Conservation (phyloP, 805 yeast species). For the Wickerhamiella brachini region DNA sequence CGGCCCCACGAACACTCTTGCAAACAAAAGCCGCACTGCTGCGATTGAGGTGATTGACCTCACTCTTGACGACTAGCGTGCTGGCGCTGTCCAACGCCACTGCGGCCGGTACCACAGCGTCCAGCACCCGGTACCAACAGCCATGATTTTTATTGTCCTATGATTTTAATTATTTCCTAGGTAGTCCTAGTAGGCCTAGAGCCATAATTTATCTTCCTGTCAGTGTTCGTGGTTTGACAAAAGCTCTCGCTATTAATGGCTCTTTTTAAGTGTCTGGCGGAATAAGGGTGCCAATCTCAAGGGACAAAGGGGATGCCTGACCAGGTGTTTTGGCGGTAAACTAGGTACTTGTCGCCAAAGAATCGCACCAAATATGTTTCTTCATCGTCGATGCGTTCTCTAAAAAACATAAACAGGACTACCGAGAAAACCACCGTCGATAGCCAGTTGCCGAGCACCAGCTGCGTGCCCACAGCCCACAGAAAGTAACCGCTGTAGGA, state of each 20-base stretch:
- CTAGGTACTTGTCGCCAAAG: slow-evolving; percentile 53
- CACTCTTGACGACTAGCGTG: not conserved
- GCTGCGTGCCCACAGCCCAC: slow-evolving; percentile 85
- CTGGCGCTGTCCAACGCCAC: too few relatives aligned
- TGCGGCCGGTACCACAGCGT: too few relatives aligned
- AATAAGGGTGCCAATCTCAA: too few relatives aligned
- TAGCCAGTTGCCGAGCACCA: slow-evolving; percentile 53
- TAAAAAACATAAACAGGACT: slow-evolving; percentile 60
- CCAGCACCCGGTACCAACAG: too few relatives aligned
- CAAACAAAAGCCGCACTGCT: not conserved
- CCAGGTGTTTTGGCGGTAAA: slow-evolving; percentile 36
- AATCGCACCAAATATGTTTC: slow-evolving; percentile 51
- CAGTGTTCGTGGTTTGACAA: not conserved
- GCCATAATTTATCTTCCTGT: not conserved
- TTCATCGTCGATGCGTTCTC: slow-evolving; percentile 49
- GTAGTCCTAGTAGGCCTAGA: too few relatives aligned
- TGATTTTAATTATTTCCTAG: too few relatives aligned
- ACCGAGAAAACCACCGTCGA: slow-evolving; percentile 38
- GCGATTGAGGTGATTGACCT: not conserved
- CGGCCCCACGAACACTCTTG: not conserved
- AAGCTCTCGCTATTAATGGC: too few relatives aligned
- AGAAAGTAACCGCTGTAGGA: slow-evolving; percentile 81
- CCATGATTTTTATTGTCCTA: too few relatives aligned
- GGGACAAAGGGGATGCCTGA: slow-evolving; percentile 54
- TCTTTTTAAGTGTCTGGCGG: too few relatives aligned